Conservation (phyloP, 805 yeast genomes). For the Babjeviella inositovora region DNA sequence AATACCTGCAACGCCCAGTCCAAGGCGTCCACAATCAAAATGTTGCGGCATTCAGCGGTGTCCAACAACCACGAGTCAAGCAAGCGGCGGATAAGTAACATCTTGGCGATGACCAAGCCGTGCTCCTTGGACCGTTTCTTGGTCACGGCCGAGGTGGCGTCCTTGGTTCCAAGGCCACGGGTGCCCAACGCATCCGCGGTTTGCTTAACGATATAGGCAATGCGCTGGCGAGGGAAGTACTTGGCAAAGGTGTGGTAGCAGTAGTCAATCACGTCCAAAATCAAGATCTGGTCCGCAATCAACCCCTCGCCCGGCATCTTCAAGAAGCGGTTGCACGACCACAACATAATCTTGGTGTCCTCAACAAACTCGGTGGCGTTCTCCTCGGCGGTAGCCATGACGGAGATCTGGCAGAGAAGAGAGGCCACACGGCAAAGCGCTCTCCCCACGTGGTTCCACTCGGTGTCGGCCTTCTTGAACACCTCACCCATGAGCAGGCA, state of each 20-base stretch:
- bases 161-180: slow-evolving; percentile 35
- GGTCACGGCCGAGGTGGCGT: too few relatives aligned
- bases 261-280: slow-evolving; percentile 44
- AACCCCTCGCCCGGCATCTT: slow-evolving; percentile 13
- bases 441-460: slow-evolving; percentile 50
- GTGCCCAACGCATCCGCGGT: slow-evolving; percentile 38
- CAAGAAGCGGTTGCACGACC: slow-evolving; percentile 9
- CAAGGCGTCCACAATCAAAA: slow-evolving; percentile 27
- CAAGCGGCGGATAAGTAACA: slow-evolving; percentile 43
- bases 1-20: slow-evolving; percentile 46
- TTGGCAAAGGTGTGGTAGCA: slow-evolving; percentile 26
- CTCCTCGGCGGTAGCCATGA: slow-evolving; percentile 7
- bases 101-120: slow-evolving; percentile 35
- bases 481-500: slow-evolving; percentile 25
- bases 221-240: slow-evolving; percentile 16
- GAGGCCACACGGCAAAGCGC: slow-evolving; percentile 46
- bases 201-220: slow-evolving; percentile 21
- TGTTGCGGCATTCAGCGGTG: slow-evolving; percentile 11
- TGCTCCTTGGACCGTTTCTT: slow-evolving; percentile 33
- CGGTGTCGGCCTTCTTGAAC: slow-evolving; percentile 28
- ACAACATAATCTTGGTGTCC: slow-evolving; percentile 4
- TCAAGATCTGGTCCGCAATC: slow-evolving; percentile 33
- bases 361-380: slow-evolving; percentile 8
- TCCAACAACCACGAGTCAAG: slow-evolving; percentile 20
- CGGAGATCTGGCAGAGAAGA: slow-evolving; percentile 26